Conservation (phyloP, 2,329 filamentous ascomycete species). For the Alternaria atra region DNA sequence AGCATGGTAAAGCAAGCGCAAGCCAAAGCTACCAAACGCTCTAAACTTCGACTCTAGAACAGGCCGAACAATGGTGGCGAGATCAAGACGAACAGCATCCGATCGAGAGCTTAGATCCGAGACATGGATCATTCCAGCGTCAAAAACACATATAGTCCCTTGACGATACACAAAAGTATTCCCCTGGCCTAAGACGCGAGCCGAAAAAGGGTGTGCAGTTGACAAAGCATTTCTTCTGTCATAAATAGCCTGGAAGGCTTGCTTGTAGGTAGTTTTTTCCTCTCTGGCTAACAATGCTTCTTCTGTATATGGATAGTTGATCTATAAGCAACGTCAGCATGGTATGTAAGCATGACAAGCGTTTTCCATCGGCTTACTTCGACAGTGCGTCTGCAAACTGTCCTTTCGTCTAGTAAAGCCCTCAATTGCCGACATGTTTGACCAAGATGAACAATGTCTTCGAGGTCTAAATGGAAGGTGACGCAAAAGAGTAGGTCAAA, state of each 20-base stretch:
- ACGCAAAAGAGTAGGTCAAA: constrained; percentile 72
- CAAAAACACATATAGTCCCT: constrained; percentile 71
- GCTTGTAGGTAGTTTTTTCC: constrained; percentile 57
- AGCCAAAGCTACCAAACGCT: constrained; percentile 51
- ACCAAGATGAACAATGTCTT: constrained; percentile 67
- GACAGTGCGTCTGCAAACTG: constrained; percentile 66
- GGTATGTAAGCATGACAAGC: constrained; percentile 14
- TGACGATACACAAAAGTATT: constrained; percentile 69
- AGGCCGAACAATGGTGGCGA: constrained; percentile 27
- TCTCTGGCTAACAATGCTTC: constrained; percentile 55
- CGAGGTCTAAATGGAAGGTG: constrained; percentile 62
- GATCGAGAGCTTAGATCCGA: constrained; percentile 62
- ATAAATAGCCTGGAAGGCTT: constrained; percentile 67
- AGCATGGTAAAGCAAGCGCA: constrained; percentile 45
- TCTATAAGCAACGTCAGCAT: constrained; percentile 43
- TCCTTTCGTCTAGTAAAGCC: constrained; percentile 62
- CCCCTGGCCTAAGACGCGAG: constrained; percentile 67
- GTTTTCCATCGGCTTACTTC: constrained; percentile 57
- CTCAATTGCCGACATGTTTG: constrained; percentile 62
- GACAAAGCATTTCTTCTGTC: constrained; percentile 69
- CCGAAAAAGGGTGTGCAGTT: constrained; percentile 68
- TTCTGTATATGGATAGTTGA: constrained; percentile 53
- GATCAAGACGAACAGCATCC: constrained; percentile 26
- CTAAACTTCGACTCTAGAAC: constrained; percentile 9
- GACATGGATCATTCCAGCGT: constrained; percentile 64